Evolutionary conservation across 1,284 basidiomycete genomes (phyloP).

Genomic region (Pseudozyma pruni): DNA sequence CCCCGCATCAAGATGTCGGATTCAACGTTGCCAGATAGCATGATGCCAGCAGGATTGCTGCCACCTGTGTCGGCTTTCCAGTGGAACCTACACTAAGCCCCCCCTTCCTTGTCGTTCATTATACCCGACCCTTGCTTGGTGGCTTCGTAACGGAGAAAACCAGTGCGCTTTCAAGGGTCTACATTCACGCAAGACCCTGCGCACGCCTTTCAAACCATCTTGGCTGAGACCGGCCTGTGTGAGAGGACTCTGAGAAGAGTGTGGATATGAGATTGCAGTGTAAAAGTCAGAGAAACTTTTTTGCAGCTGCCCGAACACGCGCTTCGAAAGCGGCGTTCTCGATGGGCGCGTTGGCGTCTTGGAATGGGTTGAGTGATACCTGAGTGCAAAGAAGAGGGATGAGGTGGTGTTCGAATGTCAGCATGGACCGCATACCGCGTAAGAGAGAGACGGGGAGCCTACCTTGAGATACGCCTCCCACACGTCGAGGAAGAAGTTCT

Average conservation of each 20-base stretch:
- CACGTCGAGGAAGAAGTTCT: constrained; percentile 65
- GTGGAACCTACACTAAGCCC: background rate
- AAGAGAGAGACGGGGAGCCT: constrained; percentile 1
- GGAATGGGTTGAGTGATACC: constrained; percentile 63
- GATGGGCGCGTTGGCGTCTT: constrained; percentile 60
- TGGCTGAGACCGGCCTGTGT: background rate
- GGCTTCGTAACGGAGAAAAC: too few species aligned
- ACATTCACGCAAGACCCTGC: constrained; percentile 15
- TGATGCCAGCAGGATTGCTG: too few species aligned
- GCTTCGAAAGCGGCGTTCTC: constrained; percentile 53
- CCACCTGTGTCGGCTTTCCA: background rate
- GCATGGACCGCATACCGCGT: too few species aligned
- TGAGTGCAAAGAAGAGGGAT: constrained; percentile 2
- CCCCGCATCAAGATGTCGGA: too few species aligned
- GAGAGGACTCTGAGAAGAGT: constrained; percentile 1
- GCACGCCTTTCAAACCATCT: background rate
- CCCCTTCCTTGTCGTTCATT: too few species aligned
- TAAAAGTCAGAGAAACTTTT: constrained; percentile 54
- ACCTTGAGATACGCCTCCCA: constrained; percentile 65
- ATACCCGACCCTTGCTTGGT: background rate
- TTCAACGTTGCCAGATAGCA: too few species aligned
- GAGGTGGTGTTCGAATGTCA: too few species aligned
- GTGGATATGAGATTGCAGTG: background rate
- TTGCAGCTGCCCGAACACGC: constrained; percentile 55
- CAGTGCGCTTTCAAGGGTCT: background rate